A percentile compares a stretch with the other conserved stretches of the same genome.
phyloP scores from a whole-genome alignment of 208 protist genomes.

The Strigomonas galati region DNA sequence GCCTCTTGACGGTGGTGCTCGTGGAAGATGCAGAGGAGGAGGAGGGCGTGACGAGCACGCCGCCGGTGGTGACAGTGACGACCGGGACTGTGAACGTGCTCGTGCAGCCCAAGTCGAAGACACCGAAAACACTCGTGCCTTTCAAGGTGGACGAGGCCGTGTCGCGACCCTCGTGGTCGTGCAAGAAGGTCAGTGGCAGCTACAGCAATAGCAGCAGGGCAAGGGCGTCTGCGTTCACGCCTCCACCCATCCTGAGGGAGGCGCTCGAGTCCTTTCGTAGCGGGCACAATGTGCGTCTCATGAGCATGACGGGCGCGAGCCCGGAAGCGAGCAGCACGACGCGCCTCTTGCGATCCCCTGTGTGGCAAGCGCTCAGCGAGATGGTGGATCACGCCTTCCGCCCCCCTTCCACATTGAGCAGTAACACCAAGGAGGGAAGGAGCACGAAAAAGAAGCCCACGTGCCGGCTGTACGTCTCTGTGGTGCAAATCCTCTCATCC shows the following conservation, averaged over 20 bases:
- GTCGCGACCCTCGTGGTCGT: neutral
- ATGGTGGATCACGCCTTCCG: conserved; percentile 18
- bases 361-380: conserved; percentile 24
- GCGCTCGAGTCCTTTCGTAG: conserved; percentile 22
- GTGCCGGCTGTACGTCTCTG: conserved; percentile 34
- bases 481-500: conserved; percentile 28
- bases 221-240: neutral
- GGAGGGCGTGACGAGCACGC: neutral
- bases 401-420: neutral
- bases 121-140: neutral
- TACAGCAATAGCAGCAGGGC: too few relatives aligned
- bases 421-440: neutral
- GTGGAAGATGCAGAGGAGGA: conserved; percentile 6
- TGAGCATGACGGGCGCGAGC: conserved; percentile 18
- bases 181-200: too few relatives aligned
- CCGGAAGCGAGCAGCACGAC: conserved; percentile 16
- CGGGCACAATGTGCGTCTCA: conserved; percentile 31
- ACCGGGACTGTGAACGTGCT: neutral
- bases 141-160: conserved; percentile 2
- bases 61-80: neutral
- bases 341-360: conserved; percentile 27
- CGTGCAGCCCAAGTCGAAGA: neutral
- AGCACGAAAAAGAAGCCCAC: neutral
- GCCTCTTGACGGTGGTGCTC: neutral
- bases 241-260: conserved; percentile 14